These are phyloP conservation scores for Diaporthe eres DNA, from an alignment of 2,329 filamentous ascomycete species.

Conservation along the genomic window DNA sequence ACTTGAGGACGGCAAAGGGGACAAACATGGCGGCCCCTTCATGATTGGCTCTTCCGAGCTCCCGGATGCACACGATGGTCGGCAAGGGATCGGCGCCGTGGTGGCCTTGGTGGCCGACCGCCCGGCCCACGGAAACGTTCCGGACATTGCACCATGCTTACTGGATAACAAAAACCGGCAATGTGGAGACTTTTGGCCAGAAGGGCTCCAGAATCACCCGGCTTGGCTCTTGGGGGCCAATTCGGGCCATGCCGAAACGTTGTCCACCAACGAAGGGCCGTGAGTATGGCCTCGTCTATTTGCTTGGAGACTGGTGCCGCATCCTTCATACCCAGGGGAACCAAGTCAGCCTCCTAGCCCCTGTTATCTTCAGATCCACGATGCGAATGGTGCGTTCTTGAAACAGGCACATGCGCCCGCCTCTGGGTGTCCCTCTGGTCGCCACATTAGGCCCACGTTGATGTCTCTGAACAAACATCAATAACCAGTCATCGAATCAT, in stretches of 20 bases:
- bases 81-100: background rate
- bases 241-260: background rate
- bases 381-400: background rate
- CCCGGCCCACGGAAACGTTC: background rate
- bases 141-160: constrained; percentile 22
- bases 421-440: background rate
- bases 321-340: background rate
- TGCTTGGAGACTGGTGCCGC: background rate
- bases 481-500: background rate
- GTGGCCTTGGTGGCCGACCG: background rate
- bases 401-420: background rate
- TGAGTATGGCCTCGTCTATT: background rate
- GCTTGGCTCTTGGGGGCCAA: background rate
- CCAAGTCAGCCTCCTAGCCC: background rate
- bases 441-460: background rate
- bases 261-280: background rate
- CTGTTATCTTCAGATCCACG: background rate
- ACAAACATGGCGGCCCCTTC: too few relatives aligned
- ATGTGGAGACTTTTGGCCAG: background rate
- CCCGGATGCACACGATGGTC: background rate
- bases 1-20: background rate
- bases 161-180: background rate
- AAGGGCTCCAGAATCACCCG: background rate
- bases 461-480: too few relatives aligned
- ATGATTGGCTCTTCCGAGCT: background rate